Evolutionary conservation across 2,329 filamentous ascomycete species (phyloP), one percentile per base, ranked within the genome.

Genomic region (Torrubiellomyces zombiae): DNA sequence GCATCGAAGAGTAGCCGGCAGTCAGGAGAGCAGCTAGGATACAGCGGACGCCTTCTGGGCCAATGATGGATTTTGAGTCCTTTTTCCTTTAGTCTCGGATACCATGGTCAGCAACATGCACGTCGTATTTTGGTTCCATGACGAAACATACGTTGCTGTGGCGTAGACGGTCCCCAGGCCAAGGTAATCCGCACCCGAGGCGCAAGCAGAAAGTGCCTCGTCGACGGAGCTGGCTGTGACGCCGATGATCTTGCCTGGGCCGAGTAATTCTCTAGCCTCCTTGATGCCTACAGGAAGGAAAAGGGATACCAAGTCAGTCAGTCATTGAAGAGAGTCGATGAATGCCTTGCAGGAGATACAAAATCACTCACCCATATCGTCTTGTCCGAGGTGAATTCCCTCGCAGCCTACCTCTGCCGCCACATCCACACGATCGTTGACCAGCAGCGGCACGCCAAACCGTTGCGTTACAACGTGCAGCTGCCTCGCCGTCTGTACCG

Each of bases 371-470:
- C 75, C 61, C 60, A 93, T 75, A 48, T 95, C 86, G 63, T 94
- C 85, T 55, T 95, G 86, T 6, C 89, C 89, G 24, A 95, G 67
- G 48, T 95, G 89, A 7, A 93, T 82, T 22, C 89, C 89, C 54
- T 94, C 86, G 29, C 80, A 89, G 9, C 73, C 79, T 21, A 85
- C 67, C 9, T 82, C 83, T 11, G 82, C 62, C 7, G 83, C 85
- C 14, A 95, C 80, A 45, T 93, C 85, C 5, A 94, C 67, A 9
- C 85, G 72, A 47, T 95, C 89, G 45, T 95, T 95, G 56, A 95
- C 83, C 27, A 95, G 58, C 29, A 95, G 63, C 16, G 86, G 86
- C 3, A 93, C 69, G 10, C 60, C 59, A 43, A 77, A 61, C 23
- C 58, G 57, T 34, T 58, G 58, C 12, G 82, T 86, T 33, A 89